Evolutionary conservation across 257 asterid species (phyloP).

Genomic region (Solanum chaucha): DNA sequence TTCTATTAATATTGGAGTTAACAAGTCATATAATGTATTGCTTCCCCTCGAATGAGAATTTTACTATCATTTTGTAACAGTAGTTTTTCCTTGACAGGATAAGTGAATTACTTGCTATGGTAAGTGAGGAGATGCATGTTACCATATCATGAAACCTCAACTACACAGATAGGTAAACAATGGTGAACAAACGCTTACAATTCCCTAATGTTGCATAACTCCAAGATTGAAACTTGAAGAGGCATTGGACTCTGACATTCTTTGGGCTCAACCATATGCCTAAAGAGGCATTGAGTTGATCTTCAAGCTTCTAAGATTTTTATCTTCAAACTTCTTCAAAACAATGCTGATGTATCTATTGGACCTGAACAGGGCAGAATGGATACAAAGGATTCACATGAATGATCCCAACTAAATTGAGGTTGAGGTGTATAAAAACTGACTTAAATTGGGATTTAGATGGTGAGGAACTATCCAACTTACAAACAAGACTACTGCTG

Average conservation of each 20-base stretch:
- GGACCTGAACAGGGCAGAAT: background rate
- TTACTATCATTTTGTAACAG: background rate
- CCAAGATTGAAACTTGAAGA: background rate
- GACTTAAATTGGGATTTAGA: background rate
- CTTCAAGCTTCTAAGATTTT: background rate
- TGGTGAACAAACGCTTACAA: background rate
- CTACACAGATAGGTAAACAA: constrained; percentile 2
- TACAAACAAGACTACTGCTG: background rate
- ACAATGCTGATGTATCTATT: background rate
- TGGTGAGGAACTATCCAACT: background rate
- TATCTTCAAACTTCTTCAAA: background rate
- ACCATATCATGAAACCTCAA: constrained; percentile 24
- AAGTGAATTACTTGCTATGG: constrained; percentile 46
- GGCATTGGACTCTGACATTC: background rate
- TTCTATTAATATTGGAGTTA: background rate
- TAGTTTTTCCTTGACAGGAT: constrained; percentile 28
- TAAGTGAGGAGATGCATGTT: constrained; percentile 60
- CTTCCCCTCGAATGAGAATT: background rate
- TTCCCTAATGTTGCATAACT: background rate
- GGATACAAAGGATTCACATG: background rate
- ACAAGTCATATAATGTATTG: background rate
- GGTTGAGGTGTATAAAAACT: background rate
- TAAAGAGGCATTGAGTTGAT: background rate
- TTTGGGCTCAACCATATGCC: background rate
- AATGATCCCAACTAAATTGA: background rate